Evolutionary conservation across 2,329 filamentous ascomycete species (phyloP).

Genomic region (Chrysoporthe cubensis): DNA sequence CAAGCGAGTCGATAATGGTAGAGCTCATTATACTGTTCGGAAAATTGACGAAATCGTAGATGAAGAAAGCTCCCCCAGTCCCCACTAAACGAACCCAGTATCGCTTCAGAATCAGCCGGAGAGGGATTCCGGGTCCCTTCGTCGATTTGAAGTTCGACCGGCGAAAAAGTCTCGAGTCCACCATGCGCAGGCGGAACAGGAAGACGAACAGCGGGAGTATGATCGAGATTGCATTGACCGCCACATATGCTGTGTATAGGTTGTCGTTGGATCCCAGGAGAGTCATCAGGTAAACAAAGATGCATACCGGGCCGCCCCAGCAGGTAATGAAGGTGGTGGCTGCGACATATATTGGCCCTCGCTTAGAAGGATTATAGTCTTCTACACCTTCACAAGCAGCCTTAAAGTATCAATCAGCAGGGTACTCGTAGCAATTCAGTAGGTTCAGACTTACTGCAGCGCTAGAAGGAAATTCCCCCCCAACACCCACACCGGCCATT

Average conservation of each 20-base stretch:
- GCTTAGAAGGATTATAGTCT: conserved; percentile 30
- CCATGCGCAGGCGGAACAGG: conserved; percentile 40
- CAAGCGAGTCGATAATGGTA: conserved; percentile 46
- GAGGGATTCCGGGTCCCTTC: conserved; percentile 32
- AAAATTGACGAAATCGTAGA: conserved; percentile 53
- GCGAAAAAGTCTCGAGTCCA: conserved; percentile 39
- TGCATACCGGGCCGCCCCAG: conserved; percentile 38
- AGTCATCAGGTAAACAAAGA: conserved; percentile 41
- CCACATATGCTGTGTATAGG: conserved; percentile 34
- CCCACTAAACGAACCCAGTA: conserved; percentile 52
- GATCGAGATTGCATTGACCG: conserved; percentile 40
- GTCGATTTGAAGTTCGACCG: conserved; percentile 38
- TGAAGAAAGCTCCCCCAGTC: conserved; percentile 56
- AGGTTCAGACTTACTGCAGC: conserved; percentile 33
- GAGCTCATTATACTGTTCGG: conserved; percentile 51
- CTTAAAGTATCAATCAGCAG: not conserved
- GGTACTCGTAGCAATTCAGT: not conserved
- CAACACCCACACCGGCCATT: conserved; percentile 42
- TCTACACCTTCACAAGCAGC: conserved; percentile 41
- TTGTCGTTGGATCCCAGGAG: conserved; percentile 42
- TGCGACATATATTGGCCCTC: conserved; percentile 41
- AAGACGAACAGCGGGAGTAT: conserved; percentile 40
- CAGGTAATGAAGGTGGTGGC: conserved; percentile 43
- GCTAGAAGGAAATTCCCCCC: conserved; percentile 43
- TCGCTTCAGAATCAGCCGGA: conserved; percentile 43